Conservation (phyloP, 2,329 filamentous ascomycete genomes). For the Botrytis galanthina region DNA sequence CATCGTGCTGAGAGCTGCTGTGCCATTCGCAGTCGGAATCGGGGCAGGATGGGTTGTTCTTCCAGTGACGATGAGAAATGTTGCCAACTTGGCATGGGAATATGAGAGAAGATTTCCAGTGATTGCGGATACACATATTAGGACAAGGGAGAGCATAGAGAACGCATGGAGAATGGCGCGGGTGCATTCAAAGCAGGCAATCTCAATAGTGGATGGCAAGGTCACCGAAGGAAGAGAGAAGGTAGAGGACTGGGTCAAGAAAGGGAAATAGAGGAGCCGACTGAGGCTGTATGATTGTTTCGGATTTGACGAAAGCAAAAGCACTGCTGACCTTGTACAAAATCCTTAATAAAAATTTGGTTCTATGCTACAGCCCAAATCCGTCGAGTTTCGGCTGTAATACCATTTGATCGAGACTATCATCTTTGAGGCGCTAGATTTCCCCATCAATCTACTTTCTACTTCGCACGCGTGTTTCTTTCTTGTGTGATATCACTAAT, state of each 20-base stretch:
- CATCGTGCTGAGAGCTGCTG: conserved; percentile 72
- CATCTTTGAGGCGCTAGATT: neutral
- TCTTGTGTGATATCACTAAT: neutral
- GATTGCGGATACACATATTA: conserved; percentile 76
- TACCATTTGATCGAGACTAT: neutral
- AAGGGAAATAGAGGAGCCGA: conserved; percentile 52
- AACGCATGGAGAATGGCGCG: conserved; percentile 71
- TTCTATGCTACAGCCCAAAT: neutral
- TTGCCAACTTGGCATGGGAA: conserved; percentile 81
- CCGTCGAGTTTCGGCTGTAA: neutral
- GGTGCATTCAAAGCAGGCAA: conserved; percentile 69
- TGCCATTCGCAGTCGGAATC: conserved; percentile 77
- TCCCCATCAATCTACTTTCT: neutral
- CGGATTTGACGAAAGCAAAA: neutral
- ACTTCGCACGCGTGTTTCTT: neutral
- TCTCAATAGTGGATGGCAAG: conserved; percentile 75
- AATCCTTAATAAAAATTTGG: neutral
- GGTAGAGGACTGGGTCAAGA: conserved; percentile 86
- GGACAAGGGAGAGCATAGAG: conserved; percentile 65
- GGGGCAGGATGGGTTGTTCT: conserved; percentile 81
- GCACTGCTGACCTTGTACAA: conserved; percentile 1
- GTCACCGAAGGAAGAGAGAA: conserved; percentile 71
- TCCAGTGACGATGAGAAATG: conserved; percentile 86
- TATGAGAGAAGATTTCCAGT: conserved; percentile 89
- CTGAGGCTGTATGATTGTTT: neutral